Evolutionary conservation across 1,284 basidiomycete genomes (phyloP).

Genomic region (Fistulinella cinereoalba): DNA sequence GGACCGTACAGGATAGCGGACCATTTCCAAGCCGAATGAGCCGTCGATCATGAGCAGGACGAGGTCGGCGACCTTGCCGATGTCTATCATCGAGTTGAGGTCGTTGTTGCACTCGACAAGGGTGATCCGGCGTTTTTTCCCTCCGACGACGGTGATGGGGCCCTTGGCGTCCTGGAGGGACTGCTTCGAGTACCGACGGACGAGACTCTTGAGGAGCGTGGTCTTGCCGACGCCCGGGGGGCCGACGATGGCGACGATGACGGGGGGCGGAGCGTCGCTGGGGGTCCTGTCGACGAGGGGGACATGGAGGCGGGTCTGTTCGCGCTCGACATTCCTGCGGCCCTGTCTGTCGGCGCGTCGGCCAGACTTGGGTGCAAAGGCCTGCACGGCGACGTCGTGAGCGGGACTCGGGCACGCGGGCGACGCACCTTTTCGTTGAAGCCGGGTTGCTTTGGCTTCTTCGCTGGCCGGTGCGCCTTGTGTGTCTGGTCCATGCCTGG

Average conservation of each 20-base stretch:
- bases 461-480: constrained; percentile 75
- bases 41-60: constrained; percentile 98
- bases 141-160: constrained; percentile 92
- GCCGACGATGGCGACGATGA: constrained; percentile 96
- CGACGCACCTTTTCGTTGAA: constrained; percentile 87
- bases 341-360: constrained; percentile 86
- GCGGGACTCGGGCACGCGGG: neutral
- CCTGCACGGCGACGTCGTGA: constrained; percentile 43
- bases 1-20: constrained; percentile 34
- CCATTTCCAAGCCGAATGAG: constrained; percentile 99
- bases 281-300: constrained; percentile 95
- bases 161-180: constrained; percentile 89
- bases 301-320: constrained; percentile 94
- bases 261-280: constrained; percentile 88
- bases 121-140: constrained; percentile 90
- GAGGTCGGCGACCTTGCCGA: constrained; percentile 95
- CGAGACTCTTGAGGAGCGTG: constrained; percentile 89
- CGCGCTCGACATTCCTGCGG: constrained; percentile 87
- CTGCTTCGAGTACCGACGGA: constrained; percentile 93
- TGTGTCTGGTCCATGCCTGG: constrained; percentile 64
- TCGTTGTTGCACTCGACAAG: constrained; percentile 99
- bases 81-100: constrained; percentile 97
- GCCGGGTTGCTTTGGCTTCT: constrained; percentile 69
- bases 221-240: constrained; percentile 97
- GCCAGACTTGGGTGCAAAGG: constrained; percentile 92